Evolutionary conservation across 2,329 filamentous ascomycete genomes (phyloP).

Genomic region (Colletotrichum lupini): DNA sequence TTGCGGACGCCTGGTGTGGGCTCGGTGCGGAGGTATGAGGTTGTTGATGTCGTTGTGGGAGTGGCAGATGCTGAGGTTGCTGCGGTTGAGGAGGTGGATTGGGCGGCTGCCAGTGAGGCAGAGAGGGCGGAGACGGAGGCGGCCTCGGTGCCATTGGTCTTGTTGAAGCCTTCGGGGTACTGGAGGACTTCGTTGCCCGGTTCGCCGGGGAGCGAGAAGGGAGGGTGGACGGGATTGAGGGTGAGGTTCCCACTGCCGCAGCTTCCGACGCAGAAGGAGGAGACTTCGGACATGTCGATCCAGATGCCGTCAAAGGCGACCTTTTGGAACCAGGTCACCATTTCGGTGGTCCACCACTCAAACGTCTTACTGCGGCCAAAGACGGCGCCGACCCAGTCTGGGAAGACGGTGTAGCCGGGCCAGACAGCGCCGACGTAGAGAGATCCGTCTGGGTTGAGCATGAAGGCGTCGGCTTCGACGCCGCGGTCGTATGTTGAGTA

Average conservation of each 20-base stretch:
- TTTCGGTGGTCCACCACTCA: conserved; percentile 75
- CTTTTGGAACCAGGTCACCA: conserved; percentile 65
- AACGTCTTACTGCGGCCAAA: conserved; percentile 72
- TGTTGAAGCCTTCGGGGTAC: conserved; percentile 74
- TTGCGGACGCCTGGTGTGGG: conserved; percentile 73
- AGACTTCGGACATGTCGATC: conserved; percentile 70
- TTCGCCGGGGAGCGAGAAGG: conserved; percentile 68
- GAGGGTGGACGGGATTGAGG: conserved; percentile 75
- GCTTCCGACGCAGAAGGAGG: conserved; percentile 76
- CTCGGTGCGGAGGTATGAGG: conserved; percentile 54
- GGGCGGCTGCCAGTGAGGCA: conserved; percentile 47
- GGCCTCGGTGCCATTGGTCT: conserved; percentile 65
- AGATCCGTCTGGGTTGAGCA: conserved; percentile 69
- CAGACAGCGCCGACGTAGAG: conserved; percentile 74
- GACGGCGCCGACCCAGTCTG: conserved; percentile 75
- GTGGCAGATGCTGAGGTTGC: conserved; percentile 43
- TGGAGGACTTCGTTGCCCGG: conserved; percentile 48
- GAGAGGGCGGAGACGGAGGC: conserved; percentile 65
- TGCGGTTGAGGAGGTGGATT: conserved; percentile 37
- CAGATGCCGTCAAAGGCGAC: conserved; percentile 64
- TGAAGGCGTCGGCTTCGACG: conserved; percentile 61
- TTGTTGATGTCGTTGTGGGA: conserved; percentile 38
- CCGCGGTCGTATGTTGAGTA: conserved; percentile 73
- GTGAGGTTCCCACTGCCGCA: conserved; percentile 73
- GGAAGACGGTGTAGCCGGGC: conserved; percentile 78